Evolutionary conservation across 306 rosid species (phyloP), one percentile per base, ranked within the genome.

Genomic region (Cucurbita pepo): DNA sequence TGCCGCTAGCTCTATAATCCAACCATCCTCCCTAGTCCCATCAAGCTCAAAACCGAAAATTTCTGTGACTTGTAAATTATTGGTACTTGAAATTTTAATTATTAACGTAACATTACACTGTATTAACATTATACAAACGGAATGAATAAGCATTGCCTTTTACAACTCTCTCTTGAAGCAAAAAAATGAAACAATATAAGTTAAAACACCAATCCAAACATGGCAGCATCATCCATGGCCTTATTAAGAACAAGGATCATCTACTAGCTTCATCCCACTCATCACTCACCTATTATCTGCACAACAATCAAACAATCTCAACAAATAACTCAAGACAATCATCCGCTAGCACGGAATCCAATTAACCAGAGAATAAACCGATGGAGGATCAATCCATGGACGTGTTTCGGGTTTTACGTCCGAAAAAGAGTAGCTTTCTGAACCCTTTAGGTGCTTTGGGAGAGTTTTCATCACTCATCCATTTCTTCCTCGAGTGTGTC

Each of bases 371-470:
- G 72, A 41, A 63, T 5, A 38, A 13, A 75, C n/a, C 9, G 61
- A 14, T 38, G 21, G 75, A 66, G 18, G 70, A 75, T 79, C 86
- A 88, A 73, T 50, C 72, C 53, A 71, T 64, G 12, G 57, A 50
- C n/a, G 82, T 50, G 81, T 70, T 80, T 90, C 86, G 80, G 78
- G 83, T 79, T 76, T 78, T 91, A 75, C 86, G 85, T 72, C 99
- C 97, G 75, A 94, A 94, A 85, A 91, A 80, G 56, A 94, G 95
- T 77, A 94, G 97, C 88, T 86, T 94, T 50, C 94, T 89, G 44
- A 91, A 88, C 69, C 97, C 99, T 77, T 86, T 94, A 21, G 84
- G 81, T 1, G 91, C 80, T 81, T 94, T 94, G 3, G 97, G 81
- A 64, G 91, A 79, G 83, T 83, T 85, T 69, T 89, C 96, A n/a